phyloP scores from a whole-genome alignment of 2,329 filamentous ascomycete genomes.

The Colletotrichum sp. region DNA sequence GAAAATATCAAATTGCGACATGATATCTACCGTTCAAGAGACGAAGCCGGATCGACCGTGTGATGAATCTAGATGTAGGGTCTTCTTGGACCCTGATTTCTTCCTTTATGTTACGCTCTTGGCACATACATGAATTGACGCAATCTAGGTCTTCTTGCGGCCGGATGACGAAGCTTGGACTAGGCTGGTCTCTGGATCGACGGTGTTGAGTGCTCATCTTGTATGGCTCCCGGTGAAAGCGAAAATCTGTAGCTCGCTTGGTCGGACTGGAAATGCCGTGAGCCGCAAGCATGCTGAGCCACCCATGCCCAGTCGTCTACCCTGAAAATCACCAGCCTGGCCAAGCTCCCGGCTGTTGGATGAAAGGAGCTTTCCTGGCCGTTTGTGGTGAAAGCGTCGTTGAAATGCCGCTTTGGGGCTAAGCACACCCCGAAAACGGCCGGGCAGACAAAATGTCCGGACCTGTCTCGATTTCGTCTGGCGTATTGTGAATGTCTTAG shows the following conservation, averaged over 20 bases:
- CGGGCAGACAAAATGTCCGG: not conserved
- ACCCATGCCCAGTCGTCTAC: not conserved
- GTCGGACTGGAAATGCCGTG: not conserved
- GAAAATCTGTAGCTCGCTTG: not conserved
- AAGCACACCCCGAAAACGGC: not conserved
- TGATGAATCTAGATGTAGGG: not conserved
- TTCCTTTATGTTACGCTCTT: not conserved
- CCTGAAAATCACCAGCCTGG: not conserved
- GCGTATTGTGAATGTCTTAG: not conserved
- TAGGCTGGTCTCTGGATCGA: not conserved
- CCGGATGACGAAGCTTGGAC: not conserved
- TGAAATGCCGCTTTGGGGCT: not conserved
- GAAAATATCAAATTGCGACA: not conserved
- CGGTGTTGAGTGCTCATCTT: not conserved
- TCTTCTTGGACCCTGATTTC: not conserved
- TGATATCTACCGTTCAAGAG: not conserved
- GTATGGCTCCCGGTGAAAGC: not conserved
- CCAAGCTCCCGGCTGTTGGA: not conserved
- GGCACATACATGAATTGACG: not conserved
- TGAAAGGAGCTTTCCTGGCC: not conserved
- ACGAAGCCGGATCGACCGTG: not conserved
- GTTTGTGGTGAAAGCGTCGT: not conserved
- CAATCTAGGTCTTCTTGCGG: not conserved
- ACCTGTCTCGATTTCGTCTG: not conserved
- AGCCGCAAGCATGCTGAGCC: not conserved